Conservation (phyloP, 2,329 filamentous ascomycete species). For the Fusarium clavum region DNA sequence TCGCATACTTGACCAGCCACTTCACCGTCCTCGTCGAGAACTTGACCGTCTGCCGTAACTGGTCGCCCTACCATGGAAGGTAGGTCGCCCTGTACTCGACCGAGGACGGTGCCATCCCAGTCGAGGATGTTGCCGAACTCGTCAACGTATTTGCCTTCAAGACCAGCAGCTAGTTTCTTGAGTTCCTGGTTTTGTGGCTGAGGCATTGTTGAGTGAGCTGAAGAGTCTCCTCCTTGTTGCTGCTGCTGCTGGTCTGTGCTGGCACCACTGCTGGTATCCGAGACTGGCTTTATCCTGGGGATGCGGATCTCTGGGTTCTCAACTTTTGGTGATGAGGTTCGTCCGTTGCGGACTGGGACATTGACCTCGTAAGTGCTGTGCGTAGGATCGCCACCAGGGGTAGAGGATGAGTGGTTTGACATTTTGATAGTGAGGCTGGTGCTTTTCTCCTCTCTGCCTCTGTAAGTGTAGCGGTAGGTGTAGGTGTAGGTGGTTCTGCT, state of each 20-base stretch:
- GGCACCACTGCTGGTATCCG: constrained; percentile 17
- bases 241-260: constrained; percentile 18
- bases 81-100: constrained; percentile 64
- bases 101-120: constrained; percentile 62
- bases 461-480: neutral
- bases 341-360: constrained; percentile 38
- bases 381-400: constrained; percentile 39
- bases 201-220: neutral
- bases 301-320: constrained; percentile 50
- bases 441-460: neutral
- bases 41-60: constrained; percentile 59
- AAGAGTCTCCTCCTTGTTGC: neutral
- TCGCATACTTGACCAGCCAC: constrained; percentile 80
- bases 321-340: constrained; percentile 20
- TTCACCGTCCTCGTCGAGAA: constrained; percentile 82
- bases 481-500: constrained; percentile 6
- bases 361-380: constrained; percentile 46
- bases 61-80: constrained; percentile 65
- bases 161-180: constrained; percentile 52
- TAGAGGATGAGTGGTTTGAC: constrained; percentile 26
- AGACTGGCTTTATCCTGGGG: constrained; percentile 56
- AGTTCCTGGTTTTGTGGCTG: constrained; percentile 36
- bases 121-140: constrained; percentile 67
- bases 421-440: constrained; percentile 7
- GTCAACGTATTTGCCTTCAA: constrained; percentile 62